phyloP scores from a whole-genome alignment of 2,329 filamentous ascomycete genomes.

The Basipetospora chlamydospora region DNA sequence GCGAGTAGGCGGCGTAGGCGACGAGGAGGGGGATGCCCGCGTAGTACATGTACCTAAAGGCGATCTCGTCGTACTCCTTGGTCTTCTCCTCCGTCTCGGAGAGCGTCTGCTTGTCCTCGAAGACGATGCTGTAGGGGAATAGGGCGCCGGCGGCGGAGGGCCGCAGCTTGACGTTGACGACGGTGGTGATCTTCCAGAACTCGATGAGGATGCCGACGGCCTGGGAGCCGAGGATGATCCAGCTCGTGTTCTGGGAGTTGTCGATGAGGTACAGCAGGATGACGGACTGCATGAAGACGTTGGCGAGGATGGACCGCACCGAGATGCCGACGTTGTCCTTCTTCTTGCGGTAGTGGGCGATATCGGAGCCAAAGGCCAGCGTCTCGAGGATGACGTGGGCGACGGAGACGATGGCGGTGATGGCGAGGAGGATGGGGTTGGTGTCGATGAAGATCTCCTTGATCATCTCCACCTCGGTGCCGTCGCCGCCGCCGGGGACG shows the following conservation, averaged over 20 bases:
- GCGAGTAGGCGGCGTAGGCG: constrained; percentile 81
- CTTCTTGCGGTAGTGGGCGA: constrained; percentile 97
- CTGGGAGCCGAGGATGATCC: constrained; percentile 96
- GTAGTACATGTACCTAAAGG: constrained; percentile 94
- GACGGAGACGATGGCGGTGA: constrained; percentile 73
- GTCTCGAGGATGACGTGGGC: constrained; percentile 92
- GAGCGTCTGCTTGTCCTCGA: constrained; percentile 95
- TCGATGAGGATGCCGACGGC: constrained; percentile 61
- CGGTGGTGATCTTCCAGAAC: constrained; percentile 91
- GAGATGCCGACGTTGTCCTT: constrained; percentile 98
- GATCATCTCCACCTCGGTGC: constrained; percentile 89
- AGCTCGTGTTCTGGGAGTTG: constrained; percentile 94
- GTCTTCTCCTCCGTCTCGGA: constrained; percentile 95
- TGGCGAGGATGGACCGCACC: constrained; percentile 87
- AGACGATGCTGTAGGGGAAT: constrained; percentile 65
- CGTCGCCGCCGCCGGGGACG: constrained; percentile 67
- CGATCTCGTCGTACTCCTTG: constrained; percentile 94
- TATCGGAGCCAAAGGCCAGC: constrained; percentile 93
- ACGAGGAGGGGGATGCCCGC: constrained; percentile 76
- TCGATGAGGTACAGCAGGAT: constrained; percentile 96
- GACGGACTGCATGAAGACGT: constrained; percentile 91
- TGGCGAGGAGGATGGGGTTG: no score
- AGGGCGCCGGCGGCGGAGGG: constrained; percentile 51
- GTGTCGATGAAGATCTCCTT: constrained; percentile 88
- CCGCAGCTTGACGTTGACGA: constrained; percentile 75